Conservation (phyloP, 345 rosid species). For the Stellera chamaejasme region DNA sequence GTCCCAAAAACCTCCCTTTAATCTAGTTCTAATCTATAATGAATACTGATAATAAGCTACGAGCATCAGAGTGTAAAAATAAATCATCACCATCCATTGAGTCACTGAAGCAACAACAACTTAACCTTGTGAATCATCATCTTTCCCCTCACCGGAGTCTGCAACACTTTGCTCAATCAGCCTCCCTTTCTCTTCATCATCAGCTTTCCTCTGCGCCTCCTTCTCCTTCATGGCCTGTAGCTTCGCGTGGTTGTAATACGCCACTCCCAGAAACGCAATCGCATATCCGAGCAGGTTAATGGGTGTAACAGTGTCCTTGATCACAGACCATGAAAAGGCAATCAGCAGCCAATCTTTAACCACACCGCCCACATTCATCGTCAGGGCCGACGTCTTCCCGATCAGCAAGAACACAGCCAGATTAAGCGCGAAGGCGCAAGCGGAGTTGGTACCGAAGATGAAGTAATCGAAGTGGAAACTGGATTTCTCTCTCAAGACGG, state of each 20-base stretch:
- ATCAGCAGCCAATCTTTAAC: slow-evolving; percentile 79
- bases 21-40: too few relatives aligned
- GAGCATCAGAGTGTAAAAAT: neutral
- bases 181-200: slow-evolving; percentile 53
- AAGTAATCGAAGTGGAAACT: slow-evolving; percentile 50
- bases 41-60: neutral
- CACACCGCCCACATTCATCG: slow-evolving; percentile 84
- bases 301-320: slow-evolving; percentile 66
- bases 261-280: slow-evolving; percentile 63
- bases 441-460: slow-evolving; percentile 47
- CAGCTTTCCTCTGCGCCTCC: slow-evolving; percentile 47
- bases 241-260: slow-evolving; percentile 58
- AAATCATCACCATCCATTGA: neutral
- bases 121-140: slow-evolving; percentile 24
- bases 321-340: slow-evolving; percentile 80
- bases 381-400: slow-evolving; percentile 76
- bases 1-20: too few relatives aligned
- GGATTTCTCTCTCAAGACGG: slow-evolving; percentile 40
- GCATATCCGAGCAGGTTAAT: slow-evolving; percentile 64
- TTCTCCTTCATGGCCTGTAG: slow-evolving; percentile 47
- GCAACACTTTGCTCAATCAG: slow-evolving; percentile 46
- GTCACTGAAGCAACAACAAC: neutral
- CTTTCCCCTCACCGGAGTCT: slow-evolving; percentile 12
- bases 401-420: slow-evolving; percentile 73
- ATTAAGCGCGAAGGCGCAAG: slow-evolving; percentile 69